These are phyloP conservation scores for Penicillium decumbens DNA, from an alignment of 2,329 filamentous ascomycete genomes.

Conservation along the genomic window DNA sequence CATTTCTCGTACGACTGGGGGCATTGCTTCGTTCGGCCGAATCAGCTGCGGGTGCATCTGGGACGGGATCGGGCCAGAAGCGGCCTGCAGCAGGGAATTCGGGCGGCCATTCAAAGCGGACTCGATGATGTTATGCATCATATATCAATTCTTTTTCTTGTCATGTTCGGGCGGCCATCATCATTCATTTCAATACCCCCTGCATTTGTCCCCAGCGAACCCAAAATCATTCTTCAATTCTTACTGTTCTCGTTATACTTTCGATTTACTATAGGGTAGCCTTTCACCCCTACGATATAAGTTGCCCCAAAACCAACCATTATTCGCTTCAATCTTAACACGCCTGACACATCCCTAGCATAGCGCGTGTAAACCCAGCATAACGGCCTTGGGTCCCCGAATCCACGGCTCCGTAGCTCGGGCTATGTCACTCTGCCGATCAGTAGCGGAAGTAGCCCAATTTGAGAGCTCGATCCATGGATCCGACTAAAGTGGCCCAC, in stretches of 20 bases:
- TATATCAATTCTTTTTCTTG: constrained; percentile 3
- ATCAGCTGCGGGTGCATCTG: constrained; percentile 11
- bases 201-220: constrained; percentile 15
- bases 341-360: no score
- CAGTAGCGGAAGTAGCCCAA: constrained; percentile 9
- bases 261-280: background rate
- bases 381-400: constrained; percentile 13
- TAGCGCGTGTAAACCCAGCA: constrained; percentile 13
- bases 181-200: constrained; percentile 26
- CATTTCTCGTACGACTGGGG: constrained; percentile 33
- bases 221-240: background rate
- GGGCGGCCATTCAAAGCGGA: constrained; percentile 33
- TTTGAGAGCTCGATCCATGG: constrained; percentile 10
- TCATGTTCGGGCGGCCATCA: constrained; percentile 19
- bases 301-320: no score
- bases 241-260: background rate
- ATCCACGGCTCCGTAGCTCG: constrained; percentile 8
- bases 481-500: background rate
- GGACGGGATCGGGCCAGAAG: constrained; percentile 29
- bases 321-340: no score
- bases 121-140: constrained; percentile 21
- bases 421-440: constrained; percentile 6
- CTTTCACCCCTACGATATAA: background rate
- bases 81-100: constrained; percentile 29
- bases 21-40: constrained; percentile 30